phyloP scores from a whole-genome alignment of 2,329 filamentous ascomycete genomes.

The Colletotrichum zoysiae region DNA sequence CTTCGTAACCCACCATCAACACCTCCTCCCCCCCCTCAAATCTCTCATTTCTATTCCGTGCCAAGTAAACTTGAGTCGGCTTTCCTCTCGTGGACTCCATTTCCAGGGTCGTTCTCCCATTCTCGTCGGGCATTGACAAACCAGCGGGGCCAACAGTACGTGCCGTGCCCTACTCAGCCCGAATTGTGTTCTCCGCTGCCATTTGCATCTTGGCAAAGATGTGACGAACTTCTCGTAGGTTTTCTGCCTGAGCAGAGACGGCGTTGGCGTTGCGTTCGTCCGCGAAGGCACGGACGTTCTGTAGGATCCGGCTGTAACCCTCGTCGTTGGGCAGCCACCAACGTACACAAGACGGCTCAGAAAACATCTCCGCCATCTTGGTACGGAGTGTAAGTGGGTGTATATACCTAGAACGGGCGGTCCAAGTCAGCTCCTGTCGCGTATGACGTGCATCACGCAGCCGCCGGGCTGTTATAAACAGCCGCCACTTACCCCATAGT shows the following conservation, averaged over 20 bases:
- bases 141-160: not conserved
- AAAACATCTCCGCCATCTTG: slow-evolving; percentile 82
- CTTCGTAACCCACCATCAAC: not conserved
- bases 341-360: slow-evolving; percentile 75
- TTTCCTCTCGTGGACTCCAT: not conserved
- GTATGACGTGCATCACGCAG: slow-evolving; percentile 10
- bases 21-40: not conserved
- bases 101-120: not conserved
- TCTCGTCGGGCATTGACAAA: not conserved
- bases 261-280: slow-evolving; percentile 78
- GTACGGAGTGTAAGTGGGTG: slow-evolving; percentile 80
- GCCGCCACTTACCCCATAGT: slow-evolving; percentile 75
- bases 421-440: slow-evolving; percentile 14
- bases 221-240: slow-evolving; percentile 79
- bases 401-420: slow-evolving; percentile 75
- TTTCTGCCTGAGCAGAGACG: slow-evolving; percentile 70
- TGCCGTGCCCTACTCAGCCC: not conserved
- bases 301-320: slow-evolving; percentile 78
- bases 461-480: slow-evolving; percentile 23
- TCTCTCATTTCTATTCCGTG: not conserved
- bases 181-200: slow-evolving; percentile 32
- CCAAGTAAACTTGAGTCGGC: not conserved
- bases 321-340: slow-evolving; percentile 95
- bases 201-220: slow-evolving; percentile 73
- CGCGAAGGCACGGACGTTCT: slow-evolving; percentile 83